A percentile compares a stretch with the other conserved stretches of the same genome.
These are phyloP conservation scores for Elsinoe fawcettii DNA, from an alignment of 2,329 filamentous ascomycete genomes.

Conservation along the genomic window DNA sequence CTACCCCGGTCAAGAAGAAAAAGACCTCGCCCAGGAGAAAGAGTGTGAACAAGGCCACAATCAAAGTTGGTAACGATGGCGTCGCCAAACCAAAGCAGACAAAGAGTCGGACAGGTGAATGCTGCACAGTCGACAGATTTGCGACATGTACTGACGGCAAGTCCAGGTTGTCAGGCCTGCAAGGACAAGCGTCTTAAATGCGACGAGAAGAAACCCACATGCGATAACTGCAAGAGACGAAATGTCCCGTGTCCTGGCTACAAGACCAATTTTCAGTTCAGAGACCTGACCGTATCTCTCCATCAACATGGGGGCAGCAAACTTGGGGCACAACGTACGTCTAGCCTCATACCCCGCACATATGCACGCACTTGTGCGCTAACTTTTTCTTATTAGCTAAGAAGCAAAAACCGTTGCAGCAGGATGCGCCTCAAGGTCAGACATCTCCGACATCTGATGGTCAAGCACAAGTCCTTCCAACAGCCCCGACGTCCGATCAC, in stretches of 20 bases:
- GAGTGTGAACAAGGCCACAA: constrained; percentile 21
- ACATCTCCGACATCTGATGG: background rate
- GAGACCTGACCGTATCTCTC: constrained; percentile 8
- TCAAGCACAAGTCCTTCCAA: background rate
- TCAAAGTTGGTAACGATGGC: constrained; percentile 27
- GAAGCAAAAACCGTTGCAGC: constrained; percentile 2
- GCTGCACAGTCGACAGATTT: background rate
- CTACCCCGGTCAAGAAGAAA: constrained; percentile 19
- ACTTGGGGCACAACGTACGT: background rate
- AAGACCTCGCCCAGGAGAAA: constrained; percentile 21
- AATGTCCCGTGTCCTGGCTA: constrained; percentile 62
- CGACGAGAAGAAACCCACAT: constrained; percentile 63
- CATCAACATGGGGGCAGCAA: constrained; percentile 6
- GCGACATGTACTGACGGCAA: constrained; percentile 21
- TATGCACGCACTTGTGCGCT: background rate
- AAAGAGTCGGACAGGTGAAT: constrained; percentile 65
- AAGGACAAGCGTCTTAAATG: constrained; percentile 67
- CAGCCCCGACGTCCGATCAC: background rate
- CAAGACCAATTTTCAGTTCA: constrained; percentile 64
- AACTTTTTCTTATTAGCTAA: background rate
- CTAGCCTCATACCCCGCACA: background rate
- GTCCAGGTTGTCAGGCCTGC: constrained; percentile 61
- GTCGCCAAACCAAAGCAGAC: constrained; percentile 60
- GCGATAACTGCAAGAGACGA: constrained; percentile 57
- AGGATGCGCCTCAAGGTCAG: background rate